These are phyloP conservation scores for Flaveria bidentis DNA, from an alignment of 129 eudicot genomes.

Conservation along the genomic window DNA sequence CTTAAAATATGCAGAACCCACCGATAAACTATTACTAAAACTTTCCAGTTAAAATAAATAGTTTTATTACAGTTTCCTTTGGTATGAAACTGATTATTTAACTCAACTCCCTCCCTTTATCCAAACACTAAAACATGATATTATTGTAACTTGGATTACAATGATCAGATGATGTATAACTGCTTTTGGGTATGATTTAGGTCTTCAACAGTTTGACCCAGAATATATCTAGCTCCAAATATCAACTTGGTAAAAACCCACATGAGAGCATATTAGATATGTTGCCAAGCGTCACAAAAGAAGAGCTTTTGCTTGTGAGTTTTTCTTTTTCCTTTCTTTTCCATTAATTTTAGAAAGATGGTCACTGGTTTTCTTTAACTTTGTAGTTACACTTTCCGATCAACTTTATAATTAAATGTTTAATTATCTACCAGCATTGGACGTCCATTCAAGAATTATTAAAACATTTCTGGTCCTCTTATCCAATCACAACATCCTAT, in stretches of 20 bases:
- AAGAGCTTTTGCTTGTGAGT: slow-evolving; percentile 83
- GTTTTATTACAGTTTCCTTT: not conserved
- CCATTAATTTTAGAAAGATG: not conserved
- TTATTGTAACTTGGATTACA: not conserved
- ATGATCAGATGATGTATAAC: slow-evolving; percentile 22
- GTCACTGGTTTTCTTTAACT: slow-evolving; percentile 11
- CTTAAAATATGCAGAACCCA: not conserved
- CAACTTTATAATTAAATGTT: not conserved
- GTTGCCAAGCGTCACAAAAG: slow-evolving; percentile 71
- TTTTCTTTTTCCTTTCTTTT: not conserved
- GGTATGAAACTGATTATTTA: not conserved
- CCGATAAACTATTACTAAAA: not conserved
- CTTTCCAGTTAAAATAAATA: not conserved
- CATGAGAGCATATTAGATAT: slow-evolving; percentile 86
- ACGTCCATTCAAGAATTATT: slow-evolving; percentile 84
- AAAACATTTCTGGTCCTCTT: slow-evolving; percentile 97
- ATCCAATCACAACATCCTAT: slow-evolving; percentile 78
- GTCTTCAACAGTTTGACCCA: slow-evolving; percentile 70
- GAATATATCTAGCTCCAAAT: slow-evolving; percentile 77
- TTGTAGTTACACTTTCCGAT: slow-evolving; percentile 13
- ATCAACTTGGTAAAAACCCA: slow-evolving; percentile 70
- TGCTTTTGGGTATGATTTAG: slow-evolving; percentile 38
- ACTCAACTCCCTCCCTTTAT: not conserved
- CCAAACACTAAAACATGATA: not conserved
- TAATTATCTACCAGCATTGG: slow-evolving; percentile 68